Percentiles rank a stretch among this genome's conserved stretches.
These are phyloP conservation scores for Geranium brycei DNA, from an alignment of 345 rosid genomes.

Conservation along the genomic window DNA sequence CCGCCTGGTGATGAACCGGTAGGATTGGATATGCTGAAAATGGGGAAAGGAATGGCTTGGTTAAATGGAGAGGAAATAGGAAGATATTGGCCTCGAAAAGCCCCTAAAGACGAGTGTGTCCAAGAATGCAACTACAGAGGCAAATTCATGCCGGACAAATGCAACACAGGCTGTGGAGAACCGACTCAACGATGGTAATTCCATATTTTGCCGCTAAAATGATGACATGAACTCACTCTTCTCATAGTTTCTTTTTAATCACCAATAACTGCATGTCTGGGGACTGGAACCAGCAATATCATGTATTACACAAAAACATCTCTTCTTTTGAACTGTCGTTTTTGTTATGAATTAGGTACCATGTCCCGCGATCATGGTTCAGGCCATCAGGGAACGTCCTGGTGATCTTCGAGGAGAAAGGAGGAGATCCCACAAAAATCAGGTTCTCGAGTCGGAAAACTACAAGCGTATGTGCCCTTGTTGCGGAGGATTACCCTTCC, in stretches of 20 bases:
- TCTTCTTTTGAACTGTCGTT: not conserved
- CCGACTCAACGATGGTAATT: slow-evolving; percentile 91
- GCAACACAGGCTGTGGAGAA: slow-evolving; percentile 78
- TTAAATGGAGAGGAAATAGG: slow-evolving; percentile 95
- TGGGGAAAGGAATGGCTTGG: slow-evolving; percentile 99
- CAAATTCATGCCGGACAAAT: slow-evolving; percentile 64
- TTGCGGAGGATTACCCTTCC: slow-evolving; percentile 33
- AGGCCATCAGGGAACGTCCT: slow-evolving; percentile 69
- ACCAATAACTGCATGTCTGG: too few species aligned
- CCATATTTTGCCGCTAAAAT: too few species aligned
- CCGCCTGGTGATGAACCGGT: slow-evolving; percentile 80
- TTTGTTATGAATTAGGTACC: slow-evolving; percentile 47
- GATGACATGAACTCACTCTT: too few species aligned
- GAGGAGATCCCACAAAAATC: slow-evolving; percentile 67
- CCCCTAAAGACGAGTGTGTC: slow-evolving; percentile 39
- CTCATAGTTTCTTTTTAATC: too few species aligned
- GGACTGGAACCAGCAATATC: too few species aligned
- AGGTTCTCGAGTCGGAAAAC: slow-evolving; percentile 49
- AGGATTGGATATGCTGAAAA: slow-evolving; percentile 73
- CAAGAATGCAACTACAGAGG: slow-evolving; percentile 71
- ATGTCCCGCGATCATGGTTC: slow-evolving; percentile 91
- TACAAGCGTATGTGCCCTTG: slow-evolving; percentile 20
- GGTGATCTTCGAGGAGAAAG: slow-evolving; percentile 83
- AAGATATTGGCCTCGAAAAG: slow-evolving; percentile 65
- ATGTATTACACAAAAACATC: too few species aligned